phyloP scores from a whole-genome alignment of 2,329 filamentous ascomycete genomes.

The Byssothecium circinans region DNA sequence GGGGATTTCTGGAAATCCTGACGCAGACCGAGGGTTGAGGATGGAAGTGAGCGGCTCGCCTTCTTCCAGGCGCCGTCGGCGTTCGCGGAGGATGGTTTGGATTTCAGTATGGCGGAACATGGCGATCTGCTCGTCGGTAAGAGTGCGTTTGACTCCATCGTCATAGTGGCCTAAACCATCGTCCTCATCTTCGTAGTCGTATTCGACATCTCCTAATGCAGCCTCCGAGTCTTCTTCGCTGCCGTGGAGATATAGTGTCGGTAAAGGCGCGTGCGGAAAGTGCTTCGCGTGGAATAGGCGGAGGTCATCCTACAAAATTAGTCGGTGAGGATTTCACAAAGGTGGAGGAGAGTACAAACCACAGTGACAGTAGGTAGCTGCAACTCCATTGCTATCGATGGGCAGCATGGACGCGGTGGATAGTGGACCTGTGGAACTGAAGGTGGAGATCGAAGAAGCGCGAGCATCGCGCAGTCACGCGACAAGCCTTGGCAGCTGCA shows the following conservation, averaged over 20 bases:
- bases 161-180: slow-evolving; percentile 80
- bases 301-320: slow-evolving; percentile 45
- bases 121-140: slow-evolving; percentile 87
- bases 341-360: slow-evolving; percentile 20
- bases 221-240: slow-evolving; percentile 33
- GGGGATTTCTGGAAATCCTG: background rate
- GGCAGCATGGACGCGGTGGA: slow-evolving; percentile 18
- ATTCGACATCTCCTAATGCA: slow-evolving; percentile 15
- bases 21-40: background rate
- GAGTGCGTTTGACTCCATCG: slow-evolving; percentile 83
- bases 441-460: slow-evolving; percentile 13
- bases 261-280: slow-evolving; percentile 45
- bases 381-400: slow-evolving; percentile 19
- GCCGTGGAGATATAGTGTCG: slow-evolving; percentile 35
- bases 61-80: slow-evolving; percentile 25
- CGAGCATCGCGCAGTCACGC: slow-evolving; percentile 32
- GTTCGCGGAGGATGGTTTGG: slow-evolving; percentile 61
- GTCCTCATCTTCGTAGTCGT: slow-evolving; percentile 50
- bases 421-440: slow-evolving; percentile 11
- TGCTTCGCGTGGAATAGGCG: slow-evolving; percentile 47
- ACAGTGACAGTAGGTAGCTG: slow-evolving; percentile 37
- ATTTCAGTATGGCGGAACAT: slow-evolving; percentile 91
- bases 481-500: slow-evolving; percentile 33
- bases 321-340: slow-evolving; percentile 1
- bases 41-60: slow-evolving; percentile 12